Conservation (phyloP, 352 stramenopile species). For the Thalassiosira livingstoniorum region DNA sequence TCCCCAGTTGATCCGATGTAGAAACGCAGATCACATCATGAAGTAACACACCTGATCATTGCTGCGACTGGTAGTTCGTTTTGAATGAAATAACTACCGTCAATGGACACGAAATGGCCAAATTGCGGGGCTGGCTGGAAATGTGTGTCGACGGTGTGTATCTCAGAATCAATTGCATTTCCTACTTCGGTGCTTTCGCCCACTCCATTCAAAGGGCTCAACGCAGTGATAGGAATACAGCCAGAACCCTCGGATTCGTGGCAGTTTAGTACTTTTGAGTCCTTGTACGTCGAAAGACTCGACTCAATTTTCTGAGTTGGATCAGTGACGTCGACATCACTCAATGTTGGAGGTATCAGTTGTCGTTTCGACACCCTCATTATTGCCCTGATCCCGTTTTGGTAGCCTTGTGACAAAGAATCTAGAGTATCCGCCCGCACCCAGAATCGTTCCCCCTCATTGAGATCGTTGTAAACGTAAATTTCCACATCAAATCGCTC, state of each 20-base stretch:
- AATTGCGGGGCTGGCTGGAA: conserved; percentile 26
- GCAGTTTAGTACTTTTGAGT: conserved; percentile 34
- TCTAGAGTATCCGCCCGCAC: conserved; percentile 37
- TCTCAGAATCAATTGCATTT: conserved; percentile 4
- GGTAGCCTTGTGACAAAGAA: conserved; percentile 23
- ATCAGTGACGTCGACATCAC: conserved; percentile 20
- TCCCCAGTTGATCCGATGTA: background rate
- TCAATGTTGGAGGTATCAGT: background rate
- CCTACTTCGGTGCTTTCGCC: background rate
- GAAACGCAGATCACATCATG: background rate
- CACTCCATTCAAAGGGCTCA: conserved; percentile 15
- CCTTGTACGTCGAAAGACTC: background rate
- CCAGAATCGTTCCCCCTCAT: conserved; percentile 26
- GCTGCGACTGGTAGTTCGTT: conserved; percentile 19
- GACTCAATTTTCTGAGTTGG: conserved; percentile 1
- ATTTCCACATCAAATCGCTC: conserved; percentile 35
- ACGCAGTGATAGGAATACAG: conserved; percentile 41
- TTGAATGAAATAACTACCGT: conserved; percentile 25
- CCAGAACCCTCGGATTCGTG: background rate
- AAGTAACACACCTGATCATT: conserved; percentile 13
- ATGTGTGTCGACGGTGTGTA: conserved; percentile 38
- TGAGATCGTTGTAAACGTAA: conserved; percentile 21
- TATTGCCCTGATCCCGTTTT: conserved; percentile 25
- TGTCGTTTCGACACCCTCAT: conserved; percentile 3
- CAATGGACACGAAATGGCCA: conserved; percentile 34